Base-by-base conservation (phyloP, 805 yeast species). In the Komagataella phaffii region DNA sequence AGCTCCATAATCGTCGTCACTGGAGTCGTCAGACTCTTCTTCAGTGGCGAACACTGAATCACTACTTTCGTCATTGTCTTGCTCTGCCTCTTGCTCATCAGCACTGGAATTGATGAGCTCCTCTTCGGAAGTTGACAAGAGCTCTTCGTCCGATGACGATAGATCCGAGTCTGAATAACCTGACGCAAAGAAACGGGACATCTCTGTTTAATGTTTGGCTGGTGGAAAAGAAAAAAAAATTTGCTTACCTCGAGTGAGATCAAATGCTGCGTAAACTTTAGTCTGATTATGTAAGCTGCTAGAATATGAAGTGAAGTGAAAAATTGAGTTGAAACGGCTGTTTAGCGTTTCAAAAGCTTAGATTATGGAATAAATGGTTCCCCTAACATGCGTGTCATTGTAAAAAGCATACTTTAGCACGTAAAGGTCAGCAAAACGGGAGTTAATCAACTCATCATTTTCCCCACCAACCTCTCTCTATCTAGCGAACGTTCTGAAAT, bases 111-210 rank as follows among this genome's bases (percentile, higher is more conserved):
- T 70, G 52, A 74, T 64, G 56, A 79, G 70, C 63, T 76, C 79
- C 59, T 81, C 87, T 58, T 81, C 86, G 47, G 80, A 76, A 52
- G 86, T 78, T 54, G 76, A 69, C 54, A 74, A 66, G 59, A 73
- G 64, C 55, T 74, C 76, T 55, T 73, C 78, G 58, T 77, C 82
- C 56, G 71, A 75, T 51, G 70, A 71, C 46, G 80, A 75, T 44
- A 79, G 73, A 48, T 77, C 74, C 52, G 77, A 79, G 50, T 81
- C 79, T 56, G 75, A 72, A 63, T 80, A 76, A 54, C 76, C 71
- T 56, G 74, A 76, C 52, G 81, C 81, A 74, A 93, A 93, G 79
- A 93, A 91, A 72, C 96, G 86, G 60, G 98, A 88, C 96, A 89
- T 89, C 55, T 43, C 46, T 46, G 36, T 46, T 24, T 46, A n/a